Conservation (phyloP, 192 early-diverging fungal genomes). For the Jimgerdemannia flammicorona region DNA sequence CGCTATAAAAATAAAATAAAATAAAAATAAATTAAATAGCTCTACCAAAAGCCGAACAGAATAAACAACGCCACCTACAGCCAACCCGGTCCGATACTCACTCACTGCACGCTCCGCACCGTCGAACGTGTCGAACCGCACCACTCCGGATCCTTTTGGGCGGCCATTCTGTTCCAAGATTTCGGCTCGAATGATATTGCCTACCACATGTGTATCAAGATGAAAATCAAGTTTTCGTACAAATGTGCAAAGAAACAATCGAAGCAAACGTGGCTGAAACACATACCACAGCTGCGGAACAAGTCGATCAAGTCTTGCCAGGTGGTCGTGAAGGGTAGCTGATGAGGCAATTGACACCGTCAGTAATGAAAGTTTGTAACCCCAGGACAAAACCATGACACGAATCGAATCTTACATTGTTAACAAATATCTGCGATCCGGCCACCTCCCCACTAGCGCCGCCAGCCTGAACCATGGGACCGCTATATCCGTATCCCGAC, state of each 20-base stretch:
- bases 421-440: conserved; percentile 37
- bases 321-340: conserved; percentile 57
- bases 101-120: conserved; percentile 51
- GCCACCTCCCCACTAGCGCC: conserved; percentile 13
- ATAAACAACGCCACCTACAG: no score
- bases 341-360: background rate
- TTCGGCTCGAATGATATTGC: conserved; percentile 43
- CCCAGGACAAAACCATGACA: background rate
- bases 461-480: conserved; percentile 8
- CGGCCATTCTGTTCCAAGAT: conserved; percentile 40
- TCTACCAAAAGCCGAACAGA: no score
- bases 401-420: conserved; percentile 27
- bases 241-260: no score
- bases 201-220: conserved; percentile 3
- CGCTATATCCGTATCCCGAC: conserved; percentile 9
- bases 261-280: no score
- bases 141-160: conserved; percentile 51
- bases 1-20: conserved; percentile 16
- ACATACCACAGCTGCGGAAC: conserved; percentile 46
- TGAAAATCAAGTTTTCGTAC: background rate
- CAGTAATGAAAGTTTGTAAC: background rate
- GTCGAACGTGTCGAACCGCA: conserved; percentile 44
- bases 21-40: background rate
- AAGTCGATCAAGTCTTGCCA: conserved; percentile 52
- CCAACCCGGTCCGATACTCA: conserved; percentile 11